Conservation (phyloP, 2,329 filamentous ascomycete species). For the Orbilia blumenaviensis region DNA sequence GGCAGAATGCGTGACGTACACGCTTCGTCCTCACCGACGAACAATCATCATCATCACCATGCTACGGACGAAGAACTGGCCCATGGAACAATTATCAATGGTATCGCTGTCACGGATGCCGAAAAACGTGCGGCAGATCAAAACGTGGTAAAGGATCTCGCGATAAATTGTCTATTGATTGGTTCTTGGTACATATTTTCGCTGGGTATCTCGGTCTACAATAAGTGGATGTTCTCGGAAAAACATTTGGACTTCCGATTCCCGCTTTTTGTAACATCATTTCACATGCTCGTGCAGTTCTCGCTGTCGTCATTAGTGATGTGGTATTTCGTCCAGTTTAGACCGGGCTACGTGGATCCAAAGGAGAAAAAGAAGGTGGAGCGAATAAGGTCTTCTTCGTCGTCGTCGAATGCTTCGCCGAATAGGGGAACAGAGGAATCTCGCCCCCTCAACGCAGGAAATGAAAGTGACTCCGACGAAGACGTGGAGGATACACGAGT, state of each 20-base stretch:
- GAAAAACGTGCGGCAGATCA: slow-evolving; percentile 80
- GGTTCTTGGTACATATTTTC: slow-evolving; percentile 89
- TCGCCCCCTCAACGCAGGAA: slow-evolving; percentile 22
- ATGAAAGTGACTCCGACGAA: slow-evolving; percentile 47
- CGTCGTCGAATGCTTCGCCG: slow-evolving; percentile 65
- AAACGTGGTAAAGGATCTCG: slow-evolving; percentile 73
- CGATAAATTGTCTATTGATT: slow-evolving; percentile 83
- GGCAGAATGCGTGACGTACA: slow-evolving; percentile 69
- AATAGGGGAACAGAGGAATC: slow-evolving; percentile 66
- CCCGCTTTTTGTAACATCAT: slow-evolving; percentile 90
- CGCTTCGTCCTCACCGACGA: slow-evolving; percentile 70
- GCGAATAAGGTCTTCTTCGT: slow-evolving; percentile 58
- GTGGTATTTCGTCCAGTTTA: slow-evolving; percentile 81
- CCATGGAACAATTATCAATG: slow-evolving; percentile 50
- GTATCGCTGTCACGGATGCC: slow-evolving; percentile 66
- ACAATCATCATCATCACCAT: slow-evolving; percentile 63
- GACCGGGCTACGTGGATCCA: slow-evolving; percentile 67
- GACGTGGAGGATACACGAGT: slow-evolving; percentile 54
- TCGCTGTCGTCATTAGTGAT: slow-evolving; percentile 78
- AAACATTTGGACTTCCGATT: slow-evolving; percentile 88
- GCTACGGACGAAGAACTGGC: slow-evolving; percentile 34
- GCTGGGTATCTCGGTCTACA: slow-evolving; percentile 93
- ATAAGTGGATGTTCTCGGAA: slow-evolving; percentile 99
- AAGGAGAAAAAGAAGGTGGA: slow-evolving; percentile 57
- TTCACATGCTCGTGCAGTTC: slow-evolving; percentile 98